A percentile compares a stretch with the other conserved stretches of the same genome.
Evolutionary conservation across 139 green algal genomes (phyloP).

Genomic region (Tetradesmus obliquus): DNA sequence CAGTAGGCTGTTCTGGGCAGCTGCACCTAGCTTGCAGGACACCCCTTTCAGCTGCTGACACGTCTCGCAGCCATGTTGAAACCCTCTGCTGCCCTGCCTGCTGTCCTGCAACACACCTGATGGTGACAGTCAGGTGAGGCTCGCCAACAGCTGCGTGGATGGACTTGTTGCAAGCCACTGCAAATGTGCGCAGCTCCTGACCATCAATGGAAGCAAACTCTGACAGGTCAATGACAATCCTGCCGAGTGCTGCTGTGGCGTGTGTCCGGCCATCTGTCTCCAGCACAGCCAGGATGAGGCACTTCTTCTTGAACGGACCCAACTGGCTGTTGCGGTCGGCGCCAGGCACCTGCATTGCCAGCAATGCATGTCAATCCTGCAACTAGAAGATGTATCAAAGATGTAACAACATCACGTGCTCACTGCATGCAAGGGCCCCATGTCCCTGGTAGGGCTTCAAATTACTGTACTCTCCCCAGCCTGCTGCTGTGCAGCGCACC

Average conservation of each 20-base stretch:
- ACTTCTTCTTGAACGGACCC: conserved; percentile 83
- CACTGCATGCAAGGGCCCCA: not conserved
- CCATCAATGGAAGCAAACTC: conserved; percentile 74
- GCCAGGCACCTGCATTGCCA: conserved; percentile 11
- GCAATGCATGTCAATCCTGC: not conserved
- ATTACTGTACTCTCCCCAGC: not conserved
- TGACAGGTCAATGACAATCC: conserved; percentile 68
- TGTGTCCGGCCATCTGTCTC: conserved; percentile 67
- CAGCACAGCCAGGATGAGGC: conserved; percentile 76
- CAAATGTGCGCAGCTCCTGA: conserved; percentile 70
- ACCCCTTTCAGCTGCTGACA: not conserved
- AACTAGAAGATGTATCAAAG: too few species aligned
- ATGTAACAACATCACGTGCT: not conserved
- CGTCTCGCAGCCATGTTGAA: not conserved
- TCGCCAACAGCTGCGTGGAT: conserved; percentile 72
- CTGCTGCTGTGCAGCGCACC: conserved; percentile 49
- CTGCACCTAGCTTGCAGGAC: not conserved
- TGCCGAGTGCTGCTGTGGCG: conserved; percentile 62
- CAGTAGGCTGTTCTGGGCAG: not conserved
- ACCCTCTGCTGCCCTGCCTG: not conserved
- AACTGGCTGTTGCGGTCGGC: conserved; percentile 45
- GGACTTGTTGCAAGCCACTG: conserved; percentile 70
- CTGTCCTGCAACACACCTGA: conserved; percentile 60
- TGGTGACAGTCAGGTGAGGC: conserved; percentile 71
- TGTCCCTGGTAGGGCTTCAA: not conserved